Evolutionary conservation across 495 filamentous ascomycete species (phyloP).

Genomic region (Collariella sp.): DNA sequence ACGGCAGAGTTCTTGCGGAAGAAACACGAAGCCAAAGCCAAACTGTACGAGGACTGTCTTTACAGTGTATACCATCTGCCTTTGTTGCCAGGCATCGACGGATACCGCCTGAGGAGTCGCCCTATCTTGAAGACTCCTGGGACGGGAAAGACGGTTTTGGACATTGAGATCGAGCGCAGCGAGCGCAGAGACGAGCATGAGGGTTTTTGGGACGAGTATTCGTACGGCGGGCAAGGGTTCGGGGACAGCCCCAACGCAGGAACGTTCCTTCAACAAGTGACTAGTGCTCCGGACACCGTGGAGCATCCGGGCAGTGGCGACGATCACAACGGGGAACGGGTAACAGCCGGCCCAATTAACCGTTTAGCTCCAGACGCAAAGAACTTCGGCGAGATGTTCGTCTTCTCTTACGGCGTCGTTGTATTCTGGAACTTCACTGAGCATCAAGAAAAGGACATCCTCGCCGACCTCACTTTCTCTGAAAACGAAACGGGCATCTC

Average conservation of each 20-base stretch:
- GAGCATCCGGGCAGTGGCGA: not conserved
- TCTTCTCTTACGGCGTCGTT: constrained; percentile 94
- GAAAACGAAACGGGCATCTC: constrained; percentile 50
- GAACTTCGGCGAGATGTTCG: constrained; percentile 89
- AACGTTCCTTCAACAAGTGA: constrained; percentile 11
- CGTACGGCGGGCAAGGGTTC: constrained; percentile 17
- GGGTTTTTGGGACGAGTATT: constrained; percentile 53
- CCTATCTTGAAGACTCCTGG: constrained; percentile 87
- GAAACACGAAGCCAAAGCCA: constrained; percentile 85
- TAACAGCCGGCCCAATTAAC: constrained; percentile 33
- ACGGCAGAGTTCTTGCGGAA: constrained; percentile 82
- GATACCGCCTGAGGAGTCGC: constrained; percentile 79
- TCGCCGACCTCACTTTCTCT: constrained; percentile 92
- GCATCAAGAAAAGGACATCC: constrained; percentile 88
- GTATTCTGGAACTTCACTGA: constrained; percentile 99
- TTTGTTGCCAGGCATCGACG: constrained; percentile 72
- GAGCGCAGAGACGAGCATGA: constrained; percentile 85
- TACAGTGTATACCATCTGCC: constrained; percentile 94
- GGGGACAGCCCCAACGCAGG: constrained; percentile 2
- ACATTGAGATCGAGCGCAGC: constrained; percentile 94
- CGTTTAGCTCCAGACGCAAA: constrained; percentile 56
- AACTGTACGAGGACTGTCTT: constrained; percentile 97
- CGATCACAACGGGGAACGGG: not conserved
- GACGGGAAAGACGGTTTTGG: constrained; percentile 75
- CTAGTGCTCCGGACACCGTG: constrained; percentile 2